Evolutionary conservation across 2,329 filamentous ascomycete species (phyloP).

Genomic region (Tympanopsis confertula): DNA sequence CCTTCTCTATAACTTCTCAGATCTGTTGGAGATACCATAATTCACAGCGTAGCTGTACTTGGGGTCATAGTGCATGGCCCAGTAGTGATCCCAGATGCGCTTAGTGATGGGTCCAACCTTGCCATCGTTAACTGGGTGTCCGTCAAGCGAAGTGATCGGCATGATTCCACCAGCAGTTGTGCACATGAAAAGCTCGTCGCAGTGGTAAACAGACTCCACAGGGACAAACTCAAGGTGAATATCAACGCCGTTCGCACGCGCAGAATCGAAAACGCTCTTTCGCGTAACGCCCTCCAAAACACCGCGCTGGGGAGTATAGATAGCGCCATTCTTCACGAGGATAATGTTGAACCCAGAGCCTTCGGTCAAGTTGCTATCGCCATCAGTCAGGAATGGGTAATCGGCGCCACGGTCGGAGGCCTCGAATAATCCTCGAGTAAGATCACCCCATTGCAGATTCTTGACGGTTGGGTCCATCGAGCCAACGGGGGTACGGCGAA

Average conservation of each 20-base stretch:
- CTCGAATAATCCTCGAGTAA: constrained; percentile 30
- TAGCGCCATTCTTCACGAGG: constrained; percentile 27
- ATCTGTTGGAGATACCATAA: constrained; percentile 15
- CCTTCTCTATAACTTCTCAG: too few species aligned
- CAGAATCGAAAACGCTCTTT: constrained; percentile 32
- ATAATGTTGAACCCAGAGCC: constrained; percentile 36
- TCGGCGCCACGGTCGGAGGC: constrained; percentile 29
- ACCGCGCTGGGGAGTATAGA: constrained; percentile 33
- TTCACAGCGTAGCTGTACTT: constrained; percentile 19
- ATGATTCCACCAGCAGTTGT: constrained; percentile 40
- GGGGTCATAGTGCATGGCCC: constrained; percentile 31
- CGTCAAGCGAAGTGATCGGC: constrained; percentile 35
- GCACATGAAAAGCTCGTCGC: constrained; percentile 38
- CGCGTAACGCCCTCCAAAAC: constrained; percentile 35
- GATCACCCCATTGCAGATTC: constrained; percentile 38
- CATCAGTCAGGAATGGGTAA: constrained; percentile 37
- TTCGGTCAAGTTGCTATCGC: constrained; percentile 34
- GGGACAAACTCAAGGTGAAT: constrained; percentile 27
- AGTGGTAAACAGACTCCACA: constrained; percentile 23
- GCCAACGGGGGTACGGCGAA: constrained; percentile 29
- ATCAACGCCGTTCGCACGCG: constrained; percentile 16
- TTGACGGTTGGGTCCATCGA: constrained; percentile 37
- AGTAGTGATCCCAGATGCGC: constrained; percentile 37
- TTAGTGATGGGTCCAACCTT: constrained; percentile 30
- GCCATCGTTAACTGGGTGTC: constrained; percentile 23